Base-by-base conservation (phyloP, 2,329 filamentous ascomycete genomes). In the Neofusicoccum ribis region DNA sequence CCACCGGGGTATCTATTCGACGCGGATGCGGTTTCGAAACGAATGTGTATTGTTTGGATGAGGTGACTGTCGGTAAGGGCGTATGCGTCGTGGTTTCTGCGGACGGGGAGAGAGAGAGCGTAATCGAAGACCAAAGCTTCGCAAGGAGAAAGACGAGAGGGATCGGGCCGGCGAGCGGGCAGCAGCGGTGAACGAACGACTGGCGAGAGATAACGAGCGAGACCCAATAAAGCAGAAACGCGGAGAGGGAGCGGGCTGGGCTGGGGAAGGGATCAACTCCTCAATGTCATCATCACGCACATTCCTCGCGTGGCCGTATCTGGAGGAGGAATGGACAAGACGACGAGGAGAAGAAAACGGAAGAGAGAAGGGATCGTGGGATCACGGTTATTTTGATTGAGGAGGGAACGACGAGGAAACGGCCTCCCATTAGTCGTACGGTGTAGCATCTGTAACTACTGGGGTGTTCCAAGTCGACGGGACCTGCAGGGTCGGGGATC, bases 11-110 rank as follows among this genome's bases (percentile, higher is more conserved):
- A 23, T 59, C 23, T 59, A 59, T 46, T 43, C 54, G 54, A 59
- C 27, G 54, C 54, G 54, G 54, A 59, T 43, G 54, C 54, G 39
- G 39, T 46, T 59, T 59, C 54, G 39, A 59, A 59, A 59, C 54
- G 41, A 59, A 20, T 31, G 39, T 44, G 54, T 31, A 39, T 39
- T 7, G 37, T 11, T 39, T 39, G 23, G 54, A 17, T 56, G 20
- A 17, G 51, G 34, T 27, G 51, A 56, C 31, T 23, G 20, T 6
- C 20, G 39, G n/a, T 56, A 31, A 59, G 2, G 54, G 23, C n/a
- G 23, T 34, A 27, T 20, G 54, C 39, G 54, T 34, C 23, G 23
- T 23, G 47, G 14, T 14, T 31, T 23, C 47, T 34, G 27, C 36
- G 23, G 39, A 37, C 6, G 39, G 14, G 8, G 14, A n/a, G 14